Percentiles rank a stretch among this genome's conserved stretches.
These are phyloP conservation scores for Hansfordia pulvinata DNA, from an alignment of 2,329 filamentous ascomycete species.

Conservation along the genomic window DNA sequence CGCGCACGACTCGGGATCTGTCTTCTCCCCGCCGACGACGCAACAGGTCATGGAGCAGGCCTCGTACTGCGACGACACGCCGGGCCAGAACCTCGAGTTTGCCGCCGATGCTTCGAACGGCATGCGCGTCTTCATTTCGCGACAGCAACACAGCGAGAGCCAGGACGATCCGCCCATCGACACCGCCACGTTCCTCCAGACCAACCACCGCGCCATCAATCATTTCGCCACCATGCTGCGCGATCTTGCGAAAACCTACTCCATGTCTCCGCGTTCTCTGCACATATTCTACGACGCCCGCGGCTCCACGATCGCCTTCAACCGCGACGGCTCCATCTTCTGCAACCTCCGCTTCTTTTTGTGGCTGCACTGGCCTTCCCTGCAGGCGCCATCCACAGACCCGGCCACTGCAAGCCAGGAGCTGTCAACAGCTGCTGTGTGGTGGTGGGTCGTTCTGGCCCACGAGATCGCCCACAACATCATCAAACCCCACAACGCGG, in stretches of 20 bases:
- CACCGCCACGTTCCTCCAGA: constrained; percentile 41
- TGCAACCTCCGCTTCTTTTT: constrained; percentile 85
- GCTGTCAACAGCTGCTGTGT: constrained; percentile 59
- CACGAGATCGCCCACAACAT: constrained; percentile 95
- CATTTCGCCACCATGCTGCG: constrained; percentile 55
- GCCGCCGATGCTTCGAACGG: constrained; percentile 56
- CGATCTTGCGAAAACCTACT: constrained; percentile 61
- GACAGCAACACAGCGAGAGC: no score
- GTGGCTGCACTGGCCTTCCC: constrained; percentile 71
- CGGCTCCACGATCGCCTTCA: constrained; percentile 85
- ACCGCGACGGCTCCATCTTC: constrained; percentile 74
- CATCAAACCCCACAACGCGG: constrained; percentile 60
- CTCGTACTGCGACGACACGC: constrained; percentile 72
- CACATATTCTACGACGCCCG: constrained; percentile 79
- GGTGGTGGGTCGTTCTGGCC: constrained; percentile 93
- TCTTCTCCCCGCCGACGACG: constrained; percentile 63
- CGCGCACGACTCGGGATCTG: constrained; percentile 55
- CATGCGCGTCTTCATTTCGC: constrained; percentile 61
- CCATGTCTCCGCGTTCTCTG: constrained; percentile 51
- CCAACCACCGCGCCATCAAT: constrained; percentile 49
- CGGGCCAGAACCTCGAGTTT: constrained; percentile 59
- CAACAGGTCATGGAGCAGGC: constrained; percentile 67
- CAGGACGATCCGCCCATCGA: constrained; percentile 32
- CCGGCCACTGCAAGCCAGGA: constrained; percentile 36
- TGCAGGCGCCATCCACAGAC: constrained; percentile 32